Base-by-base conservation (phyloP, 129 eudicot species). In the Flaveria linearis region DNA sequence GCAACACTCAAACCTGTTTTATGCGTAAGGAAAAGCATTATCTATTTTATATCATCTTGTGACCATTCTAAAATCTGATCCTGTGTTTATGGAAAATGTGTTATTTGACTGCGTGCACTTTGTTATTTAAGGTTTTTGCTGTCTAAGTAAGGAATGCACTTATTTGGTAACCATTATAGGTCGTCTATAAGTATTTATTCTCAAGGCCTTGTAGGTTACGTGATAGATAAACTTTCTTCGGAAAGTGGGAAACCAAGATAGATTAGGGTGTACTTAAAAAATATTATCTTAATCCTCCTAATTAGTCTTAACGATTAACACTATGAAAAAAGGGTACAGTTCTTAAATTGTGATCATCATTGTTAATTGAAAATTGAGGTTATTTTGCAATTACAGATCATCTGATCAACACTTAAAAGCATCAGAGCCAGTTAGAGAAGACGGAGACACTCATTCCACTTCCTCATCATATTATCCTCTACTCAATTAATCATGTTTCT, bases 391-490 rank as follows among this genome's bases (percentile, higher is more conserved):
- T 30, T 86, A 61, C 82, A 87, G 94, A 77, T 78, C 82, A 71
- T 77, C 67, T 71, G 89, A 82, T 41, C 83, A 82, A 66, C 69
- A 71, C 56, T 60, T 75, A 42, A 84, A 79, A 69, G 77, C 89
- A 28, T 63, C 72, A 47, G 7, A 56, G 67, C 53, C 87, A 4
- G 47, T 73, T 13, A 76, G 70, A 78, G 91, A 85, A 25, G 90
- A 84, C 36, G 86, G 84, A 6, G 90, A 88, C 61, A 77, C 82
- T 60, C 82, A 58, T 81, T 82, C 90, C 51, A 67, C 89, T 50
- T 78, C 87, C 56, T 87, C 93, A 71, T 86, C 89, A 96, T 93
- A 93, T 50, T 60, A 55, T 69, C 69, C 81, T 71, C 76, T 7
- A 75, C 75, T 71, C 67, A 17, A 2, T 58, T 53, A 33, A 46